phyloP scores from a whole-genome alignment of 2,329 filamentous ascomycete genomes.

The Sordariomycetes sp. region DNA sequence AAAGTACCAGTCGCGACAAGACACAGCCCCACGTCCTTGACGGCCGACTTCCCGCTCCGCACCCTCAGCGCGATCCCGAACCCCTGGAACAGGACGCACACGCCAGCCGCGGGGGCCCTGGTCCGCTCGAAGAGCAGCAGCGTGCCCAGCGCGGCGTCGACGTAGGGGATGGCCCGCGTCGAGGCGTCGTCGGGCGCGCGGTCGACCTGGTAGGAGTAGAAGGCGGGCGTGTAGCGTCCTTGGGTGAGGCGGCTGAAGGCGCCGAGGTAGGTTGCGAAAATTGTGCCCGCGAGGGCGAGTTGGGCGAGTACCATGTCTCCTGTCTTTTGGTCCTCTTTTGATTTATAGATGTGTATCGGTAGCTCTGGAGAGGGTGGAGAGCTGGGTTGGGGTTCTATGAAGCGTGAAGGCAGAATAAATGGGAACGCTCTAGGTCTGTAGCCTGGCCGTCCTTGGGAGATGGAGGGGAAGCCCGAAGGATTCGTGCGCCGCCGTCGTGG shows the following conservation, averaged over 20 bases:
- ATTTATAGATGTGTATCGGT: neutral
- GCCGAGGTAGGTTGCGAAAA: constrained; percentile 8
- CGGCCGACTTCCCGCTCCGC: neutral
- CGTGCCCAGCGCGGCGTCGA: constrained; percentile 9
- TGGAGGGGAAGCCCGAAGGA: neutral
- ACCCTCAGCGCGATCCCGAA: constrained; percentile 6
- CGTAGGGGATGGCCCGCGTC: constrained; percentile 9
- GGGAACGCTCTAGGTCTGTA: no score
- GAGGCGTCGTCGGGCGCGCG: constrained; percentile 12
- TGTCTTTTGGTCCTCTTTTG: neutral
- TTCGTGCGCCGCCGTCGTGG: neutral
- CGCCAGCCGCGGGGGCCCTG: constrained; percentile 1
- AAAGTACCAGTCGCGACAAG: neutral
- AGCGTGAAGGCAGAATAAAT: neutral
- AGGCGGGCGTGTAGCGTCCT: constrained; percentile 11
- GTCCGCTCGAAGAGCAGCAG: constrained; percentile 4
- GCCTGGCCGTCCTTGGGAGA: no score
- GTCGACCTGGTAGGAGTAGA: constrained; percentile 13
- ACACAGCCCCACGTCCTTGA: neutral
- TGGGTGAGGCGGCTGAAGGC: constrained; percentile 13
- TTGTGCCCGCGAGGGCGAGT: neutral
- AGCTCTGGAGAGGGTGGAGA: neutral
- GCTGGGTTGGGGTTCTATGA: neutral
- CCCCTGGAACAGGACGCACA: constrained; percentile 8
- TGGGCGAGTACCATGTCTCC: neutral